Evolutionary conservation across 192 early-diverging fungal genomes (phyloP).

Genomic region (Borealophlyctis nickersoniae): DNA sequence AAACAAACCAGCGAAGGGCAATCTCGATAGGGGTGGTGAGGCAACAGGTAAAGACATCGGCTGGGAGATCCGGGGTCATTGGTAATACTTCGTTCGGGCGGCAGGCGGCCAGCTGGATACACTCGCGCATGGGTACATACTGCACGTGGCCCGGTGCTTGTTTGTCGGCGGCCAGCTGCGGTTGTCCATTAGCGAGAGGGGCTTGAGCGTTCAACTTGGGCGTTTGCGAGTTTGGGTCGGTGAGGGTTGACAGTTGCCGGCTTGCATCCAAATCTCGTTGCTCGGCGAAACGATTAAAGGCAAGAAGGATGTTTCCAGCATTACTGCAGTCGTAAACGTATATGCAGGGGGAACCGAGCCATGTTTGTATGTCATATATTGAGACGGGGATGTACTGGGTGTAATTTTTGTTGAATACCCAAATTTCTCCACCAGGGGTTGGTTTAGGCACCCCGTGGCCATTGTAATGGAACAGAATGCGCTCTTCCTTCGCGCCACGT

Average conservation of each 20-base stretch:
- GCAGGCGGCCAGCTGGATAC: constrained; percentile 94
- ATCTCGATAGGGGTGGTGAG: constrained; percentile 94
- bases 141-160: background rate
- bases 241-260: constrained; percentile 14
- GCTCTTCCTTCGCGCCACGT: constrained; percentile 85
- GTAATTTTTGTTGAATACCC: constrained; percentile 97
- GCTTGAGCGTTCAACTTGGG: constrained; percentile 17
- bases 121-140: constrained; percentile 60
- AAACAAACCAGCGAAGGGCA: constrained; percentile 86
- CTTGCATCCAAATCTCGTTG: constrained; percentile 71
- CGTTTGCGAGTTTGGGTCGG: constrained; percentile 15
- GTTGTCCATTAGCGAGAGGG: constrained; percentile 18
- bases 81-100: constrained; percentile 81
- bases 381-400: constrained; percentile 98
- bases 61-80: constrained; percentile 89
- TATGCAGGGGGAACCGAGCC: constrained; percentile 92
- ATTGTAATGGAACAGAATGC: constrained; percentile 97
- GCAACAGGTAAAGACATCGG: constrained; percentile 95
- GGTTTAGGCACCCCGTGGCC: constrained; percentile 97
- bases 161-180: background rate
- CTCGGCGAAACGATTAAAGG: constrained; percentile 86
- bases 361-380: constrained; percentile 85
- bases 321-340: constrained; percentile 96
- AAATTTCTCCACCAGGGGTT: constrained; percentile 90
- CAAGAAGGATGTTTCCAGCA: constrained; percentile 85